Evolutionary conservation across 108 stramenopile genomes (phyloP), one percentile per base, ranked within the genome.

Genomic region (Halocafeteria seosinensis): DNA sequence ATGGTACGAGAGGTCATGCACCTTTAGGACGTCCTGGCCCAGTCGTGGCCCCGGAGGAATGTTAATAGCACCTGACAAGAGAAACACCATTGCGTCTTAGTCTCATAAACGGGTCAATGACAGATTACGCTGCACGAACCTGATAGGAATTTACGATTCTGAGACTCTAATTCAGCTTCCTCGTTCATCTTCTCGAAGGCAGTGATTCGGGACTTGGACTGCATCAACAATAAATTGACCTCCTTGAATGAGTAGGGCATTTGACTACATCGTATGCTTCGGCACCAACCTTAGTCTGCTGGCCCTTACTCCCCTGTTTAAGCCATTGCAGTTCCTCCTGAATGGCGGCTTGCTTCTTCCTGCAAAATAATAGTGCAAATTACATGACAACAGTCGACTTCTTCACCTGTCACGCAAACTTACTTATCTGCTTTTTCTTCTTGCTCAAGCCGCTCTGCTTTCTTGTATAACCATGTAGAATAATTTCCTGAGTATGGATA

Each of bases 401-500:
- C n/a, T n/a, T n/a, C n/a, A n/a, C n/a, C n/a, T n/a, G 85, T 89
- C 31, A 84, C n/a, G n/a, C n/a, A n/a, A 81, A 35, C 76, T 69
- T 27, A 85, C 88, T 37, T 75, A 55, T 89, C 73, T 23, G 67
- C 65, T 64, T 87, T 87, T 76, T 85, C 87, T 53, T 94, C 93
- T 59, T 68, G 73, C 47, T 75, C 86, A 28, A 93, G 60, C 4
- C 91, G 81, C 50, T 85, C 83, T 32, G 77, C 79, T 76, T 96
- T 96, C 12, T 84, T 77, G 50, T 83, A 85, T 55, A 96, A 78
- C 90, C 91, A 96, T 32, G 65, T 67, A 5, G 85, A 86, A 71
- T 96, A 96, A 68, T 93, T 93, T 0, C 94, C 94, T 66, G 91
- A 85, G 71, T 81, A 87, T 5, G 94, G 91, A 62, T 88, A 82